Base-by-base conservation (phyloP, 306 rosid genomes). In the Vicia sativa region DNA sequence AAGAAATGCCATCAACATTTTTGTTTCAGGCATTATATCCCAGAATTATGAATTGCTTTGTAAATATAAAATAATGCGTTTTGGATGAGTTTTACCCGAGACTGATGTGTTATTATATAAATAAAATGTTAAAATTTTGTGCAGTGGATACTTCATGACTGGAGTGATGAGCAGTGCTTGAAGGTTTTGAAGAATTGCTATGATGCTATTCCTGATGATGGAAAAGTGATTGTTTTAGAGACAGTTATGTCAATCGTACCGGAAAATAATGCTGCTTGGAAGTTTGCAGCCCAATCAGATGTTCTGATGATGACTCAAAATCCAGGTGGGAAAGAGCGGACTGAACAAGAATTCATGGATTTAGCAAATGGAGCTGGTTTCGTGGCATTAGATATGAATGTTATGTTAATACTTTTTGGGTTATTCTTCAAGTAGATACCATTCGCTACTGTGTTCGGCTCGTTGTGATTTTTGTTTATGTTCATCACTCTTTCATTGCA, bases 301-400 rank as follows among this genome's bases (percentile, higher is more conserved):
- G 70, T 83, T 61, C 0, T 58, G 11, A 79, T 89, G 91, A 75
- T 85, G 89, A 78, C 85, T 38, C 83, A 78, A 50, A 45, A 13
- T 41, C 72, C 48, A 0, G 85, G 91, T 9, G 96, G 93, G 49
- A 89, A 70, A 57, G 92, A 82, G 72, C 45, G 88, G 14, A 79
- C 9, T 60, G 59, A 71, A 19, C 67, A 79, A 11, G 84, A 84
- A 45, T 89, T 80, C 61, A 23, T 63, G 57, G 65, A 78, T 29
- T 55, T 81, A 43, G 88, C 83, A 45, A 82, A 49, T n/a, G 77
- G 28, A 13, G 81, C 90, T 54, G 85, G 92, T 11, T 86, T 57
- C 56, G 72, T 1, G 82, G 84, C 48, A 63, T 88, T 48, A 68
- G 29, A 67, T 80, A 71, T 71, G 72, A 62, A 7, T 75, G 85